Evolutionary conservation across 495 filamentous ascomycete genomes (phyloP).

Genomic region (Acidiella bohemica): DNA sequence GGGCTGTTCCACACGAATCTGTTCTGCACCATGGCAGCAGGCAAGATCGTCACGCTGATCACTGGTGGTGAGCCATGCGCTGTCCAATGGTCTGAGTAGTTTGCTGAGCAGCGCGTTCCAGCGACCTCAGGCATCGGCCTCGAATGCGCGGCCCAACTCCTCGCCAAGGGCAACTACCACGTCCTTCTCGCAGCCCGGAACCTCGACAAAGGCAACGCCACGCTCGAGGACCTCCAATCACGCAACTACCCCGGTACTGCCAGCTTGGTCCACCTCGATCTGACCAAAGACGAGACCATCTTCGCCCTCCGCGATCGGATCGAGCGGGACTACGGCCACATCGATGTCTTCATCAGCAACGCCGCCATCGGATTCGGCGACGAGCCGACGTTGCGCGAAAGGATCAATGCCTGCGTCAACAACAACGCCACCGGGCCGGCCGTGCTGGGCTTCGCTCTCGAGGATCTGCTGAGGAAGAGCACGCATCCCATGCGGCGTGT

Average conservation of each 20-base stretch:
- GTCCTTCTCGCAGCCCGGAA: conserved; percentile 29
- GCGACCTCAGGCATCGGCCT: conserved; percentile 31
- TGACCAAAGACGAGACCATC: conserved; percentile 20
- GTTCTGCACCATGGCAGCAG: neutral
- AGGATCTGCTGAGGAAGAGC: conserved; percentile 23
- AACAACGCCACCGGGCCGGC: conserved; percentile 29
- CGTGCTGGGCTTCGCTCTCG: conserved; percentile 22
- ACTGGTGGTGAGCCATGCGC: neutral
- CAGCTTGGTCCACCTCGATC: conserved; percentile 19
- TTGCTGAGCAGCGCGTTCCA: neutral
- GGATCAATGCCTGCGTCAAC: conserved; percentile 17
- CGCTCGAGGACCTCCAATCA: conserved; percentile 24
- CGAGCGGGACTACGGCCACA: conserved; percentile 13
- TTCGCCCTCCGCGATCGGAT: conserved; percentile 14
- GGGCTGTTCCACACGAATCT: too few relatives aligned
- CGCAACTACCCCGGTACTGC: conserved; percentile 15
- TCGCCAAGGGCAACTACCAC: conserved; percentile 25
- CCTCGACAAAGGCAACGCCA: conserved; percentile 23
- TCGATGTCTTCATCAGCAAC: conserved; percentile 5
- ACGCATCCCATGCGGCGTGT: conserved; percentile 16
- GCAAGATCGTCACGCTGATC: neutral
- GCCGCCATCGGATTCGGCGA: conserved; percentile 13
- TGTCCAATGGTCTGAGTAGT: too few relatives aligned
- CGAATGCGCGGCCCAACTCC: conserved; percentile 23
- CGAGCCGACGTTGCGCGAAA: conserved; percentile 22